Base-by-base conservation (phyloP, 2,329 filamentous ascomycete genomes). In the Aureobasidium musti region DNA sequence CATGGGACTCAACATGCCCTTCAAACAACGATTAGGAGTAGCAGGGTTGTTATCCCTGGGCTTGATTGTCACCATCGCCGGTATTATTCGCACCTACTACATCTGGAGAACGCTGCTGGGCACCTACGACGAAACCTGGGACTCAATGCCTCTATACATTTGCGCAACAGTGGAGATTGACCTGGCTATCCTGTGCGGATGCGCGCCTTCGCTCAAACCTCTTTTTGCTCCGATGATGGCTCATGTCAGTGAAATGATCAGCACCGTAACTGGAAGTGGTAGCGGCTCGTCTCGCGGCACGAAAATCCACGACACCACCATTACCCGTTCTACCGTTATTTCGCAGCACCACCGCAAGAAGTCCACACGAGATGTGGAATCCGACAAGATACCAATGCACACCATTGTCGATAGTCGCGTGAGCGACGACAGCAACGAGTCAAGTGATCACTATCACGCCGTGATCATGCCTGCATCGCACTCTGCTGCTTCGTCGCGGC, bases 71-170 rank as follows among this genome's bases (percentile, higher is more conserved):
- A 71, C 69, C 2, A 63, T 67, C 28, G 30, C 74, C 7, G 80
- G 79, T 3, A 70, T 77, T 10, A 71, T 81, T 1, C 69, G 80
- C 19, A 82, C 79, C 5, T 81, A 77, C 73, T 81, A 71, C 69
- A 80, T 81, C 54, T 81, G 79, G 71, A 74, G 77, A 65, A 75
- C 74, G 19, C 69, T 82, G 6, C 73, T 81, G 6, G 70, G 69
- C 2, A 78, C 74, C 63, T 81, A 78, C 67, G 80, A 82, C 61
- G 74, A 76, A 64, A 80, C 79, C 2, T 82, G 80, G 80, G 78
- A 75, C 63, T 74, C 78, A 5, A 81, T 79, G 72, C 78, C 79
- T 6, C 71, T 82, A 0, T 82, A 80, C 79, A 81, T 82, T n/a
- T 76, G 76, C 50, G 79, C 80, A 5, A 77, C 79, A 0, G 76